Evolutionary conservation across 441 rosid genomes (phyloP), one percentile per base, ranked within the genome.

Genomic region (Jatropha podagrica): DNA sequence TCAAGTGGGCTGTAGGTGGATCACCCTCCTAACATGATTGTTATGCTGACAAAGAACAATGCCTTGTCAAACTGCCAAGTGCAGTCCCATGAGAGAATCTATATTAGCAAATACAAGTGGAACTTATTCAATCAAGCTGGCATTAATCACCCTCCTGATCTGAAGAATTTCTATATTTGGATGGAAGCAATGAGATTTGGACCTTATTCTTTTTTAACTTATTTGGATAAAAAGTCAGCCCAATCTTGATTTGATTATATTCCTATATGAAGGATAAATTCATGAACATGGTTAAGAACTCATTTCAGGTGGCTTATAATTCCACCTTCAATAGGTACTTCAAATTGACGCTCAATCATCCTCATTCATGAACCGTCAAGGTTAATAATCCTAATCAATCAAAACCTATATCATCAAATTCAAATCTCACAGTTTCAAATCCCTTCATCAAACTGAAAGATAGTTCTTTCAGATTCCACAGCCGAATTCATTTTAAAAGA

Each of bases 51-150:
- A 54, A 55, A 20, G 15, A 71, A 9, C 2, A 55, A 5, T n/a
- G 59, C 61, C 70, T 56, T 38, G 26, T 9, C 60, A 58, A 69
- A 46, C 67, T 55, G n/a, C 67, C 56, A 13, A 32, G 42, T 65
- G 38, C 11, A 49, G 52, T 72, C 56, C 44, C 51, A 38, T 13
- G 5, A 68, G 40, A 71, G 51, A 77, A 58, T 46, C 64, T 51
- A 38, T 42, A 46, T 72, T 13, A 9, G 38, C 7, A 59, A 46
- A 68, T 26, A 23, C 54, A 37, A 70, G 32, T 5, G 7, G 68
- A 61, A 20, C 32, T 32, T 32, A 32, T 32, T 32, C 32, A 32
- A 67, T 56, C 68, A 37, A 49, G 18, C n/a, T 13, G 68, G 42
- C 41, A 23, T 26, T 4, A 61, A 13, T 64, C 27, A 18, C 27